phyloP scores from a whole-genome alignment of 192 early-diverging fungal genomes.

The Nowakowskiella sp. region DNA sequence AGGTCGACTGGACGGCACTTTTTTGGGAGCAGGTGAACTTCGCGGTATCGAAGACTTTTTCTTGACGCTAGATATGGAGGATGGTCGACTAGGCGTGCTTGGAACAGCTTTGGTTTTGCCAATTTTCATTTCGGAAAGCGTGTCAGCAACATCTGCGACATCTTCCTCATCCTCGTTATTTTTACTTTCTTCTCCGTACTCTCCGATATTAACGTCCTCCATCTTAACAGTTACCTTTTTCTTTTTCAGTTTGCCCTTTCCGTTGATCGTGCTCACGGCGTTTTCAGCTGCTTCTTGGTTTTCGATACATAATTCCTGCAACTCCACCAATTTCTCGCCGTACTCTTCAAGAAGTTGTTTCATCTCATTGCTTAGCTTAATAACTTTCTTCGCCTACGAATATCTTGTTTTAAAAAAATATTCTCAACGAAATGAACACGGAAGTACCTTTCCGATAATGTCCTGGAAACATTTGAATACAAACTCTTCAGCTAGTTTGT shows the following conservation, averaged over 20 bases:
- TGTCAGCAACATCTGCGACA: too few species aligned
- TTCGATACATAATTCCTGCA: constrained; percentile 57
- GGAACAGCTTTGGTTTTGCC: too few species aligned
- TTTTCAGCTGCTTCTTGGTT: constrained; percentile 35
- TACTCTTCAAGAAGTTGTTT: constrained; percentile 81
- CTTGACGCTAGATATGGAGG: too few species aligned
- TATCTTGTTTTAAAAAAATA: neutral
- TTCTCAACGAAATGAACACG: constrained; percentile 7
- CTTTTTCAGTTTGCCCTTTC: neutral
- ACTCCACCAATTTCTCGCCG: constrained; percentile 67
- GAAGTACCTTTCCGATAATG: constrained; percentile 70
- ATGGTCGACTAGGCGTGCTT: too few species aligned
- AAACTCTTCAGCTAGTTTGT: constrained; percentile 79
- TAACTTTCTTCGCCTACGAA: constrained; percentile 47
- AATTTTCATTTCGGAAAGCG: too few species aligned
- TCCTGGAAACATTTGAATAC: constrained; percentile 83
- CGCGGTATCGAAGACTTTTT: too few species aligned
- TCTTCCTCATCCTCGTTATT: too few species aligned
- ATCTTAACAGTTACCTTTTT: neutral
- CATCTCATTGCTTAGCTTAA: constrained; percentile 64
- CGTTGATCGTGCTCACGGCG: neutral
- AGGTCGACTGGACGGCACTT: too few species aligned
- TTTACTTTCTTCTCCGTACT: too few species aligned
- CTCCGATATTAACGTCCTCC: too few species aligned
- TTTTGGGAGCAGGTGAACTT: too few species aligned